Conservation (phyloP, 2,329 filamentous ascomycete species). For the Exophiala lecanii-corni region DNA sequence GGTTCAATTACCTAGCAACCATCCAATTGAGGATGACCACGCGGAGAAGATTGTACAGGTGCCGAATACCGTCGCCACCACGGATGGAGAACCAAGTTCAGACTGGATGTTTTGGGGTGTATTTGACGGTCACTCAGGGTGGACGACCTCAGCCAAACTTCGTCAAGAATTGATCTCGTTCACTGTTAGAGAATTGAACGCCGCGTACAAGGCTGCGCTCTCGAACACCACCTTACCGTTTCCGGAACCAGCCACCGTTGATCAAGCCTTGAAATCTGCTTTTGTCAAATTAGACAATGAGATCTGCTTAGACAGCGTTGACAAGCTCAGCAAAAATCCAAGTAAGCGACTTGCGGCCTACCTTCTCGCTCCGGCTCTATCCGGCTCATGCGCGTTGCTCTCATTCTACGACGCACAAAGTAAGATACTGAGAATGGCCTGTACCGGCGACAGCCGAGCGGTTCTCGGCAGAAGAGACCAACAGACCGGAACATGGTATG, state of each 20-base stretch:
- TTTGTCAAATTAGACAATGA: conserved; percentile 88
- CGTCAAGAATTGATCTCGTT: conserved; percentile 88
- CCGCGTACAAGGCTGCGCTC: conserved; percentile 73
- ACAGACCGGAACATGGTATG: conserved; percentile 81
- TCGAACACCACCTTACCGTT: conserved; percentile 52
- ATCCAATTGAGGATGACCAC: conserved; percentile 97
- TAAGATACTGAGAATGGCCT: conserved; percentile 86
- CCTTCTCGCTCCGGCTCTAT: conserved; percentile 83
- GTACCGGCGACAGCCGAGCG: conserved; percentile 95
- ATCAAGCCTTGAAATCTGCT: conserved; percentile 85
- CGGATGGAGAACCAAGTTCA: conserved; percentile 51
- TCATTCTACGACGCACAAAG: conserved; percentile 91
- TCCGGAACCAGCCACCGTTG: conserved; percentile 75
- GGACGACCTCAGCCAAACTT: conserved; percentile 95
- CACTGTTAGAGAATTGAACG: conserved; percentile 86
- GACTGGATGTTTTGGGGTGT: conserved; percentile 99
- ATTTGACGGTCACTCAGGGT: conserved; percentile 96
- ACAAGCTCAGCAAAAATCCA: conserved; percentile 82
- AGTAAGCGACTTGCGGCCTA: conserved; percentile 90
- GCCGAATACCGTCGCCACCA: conserved; percentile 55
- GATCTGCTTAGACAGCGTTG: conserved; percentile 87
- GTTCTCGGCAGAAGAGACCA: conserved; percentile 74
- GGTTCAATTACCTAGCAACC: conserved; percentile 90
- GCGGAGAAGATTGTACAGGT: conserved; percentile 97
- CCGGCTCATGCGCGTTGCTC: conserved; percentile 92